A percentile compares a stretch with the other conserved stretches of the same genome.
Conservation (phyloP, 129 eudicot species). For the Artemisia argyi region DNA sequence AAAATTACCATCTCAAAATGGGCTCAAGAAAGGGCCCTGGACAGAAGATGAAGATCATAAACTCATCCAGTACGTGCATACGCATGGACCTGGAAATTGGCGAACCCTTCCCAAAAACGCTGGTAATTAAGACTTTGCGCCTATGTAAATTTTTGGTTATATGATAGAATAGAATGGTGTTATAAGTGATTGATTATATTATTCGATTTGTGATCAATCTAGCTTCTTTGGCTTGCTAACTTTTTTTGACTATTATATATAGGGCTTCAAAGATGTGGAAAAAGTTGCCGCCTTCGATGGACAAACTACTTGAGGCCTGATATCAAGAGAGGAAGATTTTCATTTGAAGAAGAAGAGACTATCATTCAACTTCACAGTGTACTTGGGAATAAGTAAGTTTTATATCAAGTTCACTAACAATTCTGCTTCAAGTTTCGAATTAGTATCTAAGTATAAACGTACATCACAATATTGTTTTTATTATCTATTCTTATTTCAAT, state of each 20-base stretch:
- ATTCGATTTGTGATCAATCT: no score
- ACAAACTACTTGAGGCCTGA: conserved; percentile 78
- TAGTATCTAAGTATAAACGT: conserved; percentile 33
- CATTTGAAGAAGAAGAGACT: conserved; percentile 79
- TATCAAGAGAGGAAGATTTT: conserved; percentile 72
- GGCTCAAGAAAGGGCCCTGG: conserved; percentile 81
- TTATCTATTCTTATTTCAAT: neutral
- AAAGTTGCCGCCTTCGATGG: conserved; percentile 79
- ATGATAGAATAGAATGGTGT: neutral
- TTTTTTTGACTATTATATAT: neutral
- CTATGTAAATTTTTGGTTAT: neutral
- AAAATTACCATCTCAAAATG: conserved; percentile 53
- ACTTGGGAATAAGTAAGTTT: conserved; percentile 73
- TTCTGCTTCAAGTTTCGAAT: neutral
- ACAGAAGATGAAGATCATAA: conserved; percentile 65
- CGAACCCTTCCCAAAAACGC: conserved; percentile 62
- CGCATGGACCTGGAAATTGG: conserved; percentile 68
- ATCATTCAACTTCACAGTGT: conserved; percentile 68
- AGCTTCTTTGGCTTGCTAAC: no score
- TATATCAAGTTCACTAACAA: no score
- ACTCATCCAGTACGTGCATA: conserved; percentile 49
- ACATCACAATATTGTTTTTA: neutral
- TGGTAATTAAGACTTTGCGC: conserved; percentile 30
- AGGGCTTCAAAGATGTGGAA: conserved; percentile 74
- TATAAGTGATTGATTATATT: neutral